A percentile compares a stretch with the other conserved stretches of the same genome.
Conservation (phyloP, 1,139 yeast genomes). For the Candida sp. region DNA sequence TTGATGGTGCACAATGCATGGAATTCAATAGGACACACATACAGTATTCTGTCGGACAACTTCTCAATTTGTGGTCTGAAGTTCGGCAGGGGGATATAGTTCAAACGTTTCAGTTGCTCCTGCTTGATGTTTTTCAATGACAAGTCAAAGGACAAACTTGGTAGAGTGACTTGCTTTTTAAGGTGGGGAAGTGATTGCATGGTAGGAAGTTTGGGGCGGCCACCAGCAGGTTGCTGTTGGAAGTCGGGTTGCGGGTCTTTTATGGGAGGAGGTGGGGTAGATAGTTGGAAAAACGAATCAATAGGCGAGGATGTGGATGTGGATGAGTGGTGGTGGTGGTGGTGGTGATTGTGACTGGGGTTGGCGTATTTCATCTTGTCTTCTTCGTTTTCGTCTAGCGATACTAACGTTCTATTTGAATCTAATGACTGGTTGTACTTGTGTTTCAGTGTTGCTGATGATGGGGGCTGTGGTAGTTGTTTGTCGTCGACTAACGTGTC, state of each 20-base stretch:
- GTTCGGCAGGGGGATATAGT: slow-evolving; percentile 15
- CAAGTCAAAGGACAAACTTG: slow-evolving; percentile 10
- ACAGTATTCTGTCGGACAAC: slow-evolving; percentile 9
- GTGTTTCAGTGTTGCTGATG: slow-evolving; percentile 6
- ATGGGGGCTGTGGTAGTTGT: neutral
- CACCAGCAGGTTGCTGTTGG: neutral
- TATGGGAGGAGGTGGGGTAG: slow-evolving; percentile 4
- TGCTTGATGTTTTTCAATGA: slow-evolving; percentile 11
- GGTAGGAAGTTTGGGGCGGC: slow-evolving; percentile 1
- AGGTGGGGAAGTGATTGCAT: slow-evolving; percentile 10
- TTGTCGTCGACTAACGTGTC: slow-evolving; percentile 30
- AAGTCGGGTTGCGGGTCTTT: neutral
- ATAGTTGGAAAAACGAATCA: slow-evolving; percentile 1
- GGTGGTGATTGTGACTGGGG: neutral
- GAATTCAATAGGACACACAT: neutral
- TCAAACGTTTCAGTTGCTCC: slow-evolving; percentile 17
- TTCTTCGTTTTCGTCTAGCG: slow-evolving; percentile 19
- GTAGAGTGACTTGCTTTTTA: slow-evolving; percentile 18
- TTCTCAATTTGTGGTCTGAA: slow-evolving; percentile 16
- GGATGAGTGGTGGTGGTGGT: slow-evolving; percentile 1
- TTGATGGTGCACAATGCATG: neutral
- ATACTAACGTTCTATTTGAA: slow-evolving; percentile 9
- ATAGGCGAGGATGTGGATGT: slow-evolving; percentile 6
- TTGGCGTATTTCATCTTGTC: neutral
- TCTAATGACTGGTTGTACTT: slow-evolving; percentile 10